A percentile compares a stretch with the other conserved stretches of the same genome.
Conservation (phyloP, 495 filamentous ascomycete species). For the Penicillium salamii region DNA sequence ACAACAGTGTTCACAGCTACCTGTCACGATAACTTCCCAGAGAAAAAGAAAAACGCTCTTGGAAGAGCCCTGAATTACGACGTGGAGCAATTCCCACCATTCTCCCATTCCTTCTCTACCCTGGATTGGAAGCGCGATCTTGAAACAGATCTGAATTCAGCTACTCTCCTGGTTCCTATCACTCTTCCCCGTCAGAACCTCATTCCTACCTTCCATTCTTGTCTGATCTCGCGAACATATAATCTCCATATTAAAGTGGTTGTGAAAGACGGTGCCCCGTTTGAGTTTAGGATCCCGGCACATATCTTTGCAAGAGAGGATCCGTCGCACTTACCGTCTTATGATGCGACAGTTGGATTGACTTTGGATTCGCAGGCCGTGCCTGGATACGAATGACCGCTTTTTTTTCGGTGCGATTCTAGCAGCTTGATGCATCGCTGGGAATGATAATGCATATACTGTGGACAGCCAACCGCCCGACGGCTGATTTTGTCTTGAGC, state of each 20-base stretch:
- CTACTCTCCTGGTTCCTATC: not conserved
- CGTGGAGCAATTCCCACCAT: not conserved
- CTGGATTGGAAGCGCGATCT: not conserved
- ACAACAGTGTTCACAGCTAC: too few species aligned
- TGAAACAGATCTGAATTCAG: not conserved
- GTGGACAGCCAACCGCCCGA: too few species aligned
- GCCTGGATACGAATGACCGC: too few species aligned
- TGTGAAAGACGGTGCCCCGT: slow-evolving; percentile 26
- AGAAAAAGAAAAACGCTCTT: not conserved
- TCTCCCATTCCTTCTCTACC: not conserved
- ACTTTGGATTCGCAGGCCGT: too few species aligned
- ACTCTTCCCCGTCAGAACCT: not conserved
- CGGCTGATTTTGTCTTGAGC: too few species aligned
- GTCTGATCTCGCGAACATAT: not conserved
- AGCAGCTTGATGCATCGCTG: too few species aligned
- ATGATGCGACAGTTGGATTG: slow-evolving; percentile 3
- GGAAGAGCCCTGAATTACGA: not conserved
- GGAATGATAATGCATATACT: too few species aligned
- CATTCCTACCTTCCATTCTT: not conserved
- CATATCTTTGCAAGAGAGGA: slow-evolving; percentile 4
- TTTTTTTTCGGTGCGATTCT: too few species aligned
- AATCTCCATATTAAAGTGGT: slow-evolving; percentile 6
- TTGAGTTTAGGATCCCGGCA: not conserved
- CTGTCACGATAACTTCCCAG: too few species aligned
- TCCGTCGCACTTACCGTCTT: slow-evolving; percentile 5